Evolutionary conservation across 2,329 filamentous ascomycete genomes (phyloP).

Genomic region (Triangularia verruculosa): DNA sequence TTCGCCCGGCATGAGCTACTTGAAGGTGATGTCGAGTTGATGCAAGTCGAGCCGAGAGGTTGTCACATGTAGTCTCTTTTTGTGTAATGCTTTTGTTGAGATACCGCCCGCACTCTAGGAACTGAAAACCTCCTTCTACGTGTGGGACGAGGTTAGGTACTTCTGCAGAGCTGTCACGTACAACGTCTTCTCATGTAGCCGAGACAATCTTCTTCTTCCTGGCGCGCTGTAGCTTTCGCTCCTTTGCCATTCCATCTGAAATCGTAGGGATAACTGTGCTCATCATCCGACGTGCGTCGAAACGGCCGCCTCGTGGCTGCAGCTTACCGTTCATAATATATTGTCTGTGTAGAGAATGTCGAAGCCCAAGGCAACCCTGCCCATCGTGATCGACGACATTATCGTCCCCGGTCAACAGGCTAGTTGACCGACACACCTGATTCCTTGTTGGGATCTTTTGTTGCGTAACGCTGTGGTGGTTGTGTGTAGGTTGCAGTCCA

Average conservation of each 20-base stretch:
- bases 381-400: slow-evolving; percentile 1
- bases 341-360: neutral
- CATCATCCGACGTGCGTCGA: neutral
- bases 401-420: neutral
- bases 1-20: neutral
- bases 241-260: neutral
- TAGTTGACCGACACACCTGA: neutral
- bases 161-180: neutral
- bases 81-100: neutral
- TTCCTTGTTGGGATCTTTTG: neutral
- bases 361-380: neutral
- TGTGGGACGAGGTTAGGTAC: neutral
- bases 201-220: neutral
- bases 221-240: neutral
- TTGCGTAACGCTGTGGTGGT: neutral
- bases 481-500: neutral
- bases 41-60: neutral
- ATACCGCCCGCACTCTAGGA: neutral
- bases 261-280: neutral
- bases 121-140: neutral
- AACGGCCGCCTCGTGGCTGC: neutral
- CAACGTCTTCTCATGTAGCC: neutral
- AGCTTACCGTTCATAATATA: neutral
- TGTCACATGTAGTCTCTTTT: neutral
- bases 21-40: neutral